A percentile compares a stretch with the other conserved stretches of the same genome.
Evolutionary conservation across 1,139 yeast species (phyloP).

Genomic region (Scheffersomyces cryptocercus): DNA sequence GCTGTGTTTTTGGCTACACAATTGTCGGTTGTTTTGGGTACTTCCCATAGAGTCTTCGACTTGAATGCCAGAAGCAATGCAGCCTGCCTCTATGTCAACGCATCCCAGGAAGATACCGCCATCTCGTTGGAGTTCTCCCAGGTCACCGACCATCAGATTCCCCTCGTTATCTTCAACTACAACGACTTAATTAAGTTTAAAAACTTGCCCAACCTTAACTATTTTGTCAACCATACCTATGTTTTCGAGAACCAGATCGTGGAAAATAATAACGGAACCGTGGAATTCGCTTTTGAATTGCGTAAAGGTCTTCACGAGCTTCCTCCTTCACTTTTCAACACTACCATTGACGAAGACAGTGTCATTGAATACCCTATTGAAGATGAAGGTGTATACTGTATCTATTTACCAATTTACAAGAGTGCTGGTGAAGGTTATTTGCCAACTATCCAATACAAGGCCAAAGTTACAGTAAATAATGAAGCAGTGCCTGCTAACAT

Average conservation of each 20-base stretch:
- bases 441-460: constrained; percentile 6
- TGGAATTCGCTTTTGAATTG: constrained; percentile 5
- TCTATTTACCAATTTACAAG: constrained; percentile 13
- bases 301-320: constrained; percentile 1
- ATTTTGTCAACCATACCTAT: constrained; percentile 9
- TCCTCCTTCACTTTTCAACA: constrained; percentile 5
- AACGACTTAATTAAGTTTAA: constrained; percentile 9
- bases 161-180: constrained; percentile 15
- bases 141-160: constrained; percentile 7
- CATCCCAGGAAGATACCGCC: constrained; percentile 7
- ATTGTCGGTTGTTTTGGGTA: constrained; percentile 6
- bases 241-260: not conserved
- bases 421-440: constrained; percentile 1
- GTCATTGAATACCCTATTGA: constrained; percentile 6
- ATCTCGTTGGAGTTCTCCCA: constrained; percentile 6
- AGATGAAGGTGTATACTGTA: constrained; percentile 12
- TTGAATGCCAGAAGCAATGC: constrained; percentile 12
- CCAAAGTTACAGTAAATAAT: constrained; percentile 3
- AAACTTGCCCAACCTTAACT: constrained; percentile 12
- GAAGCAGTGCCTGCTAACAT: constrained; percentile 8
- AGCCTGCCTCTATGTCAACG: constrained; percentile 12
- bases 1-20: constrained; percentile 4
- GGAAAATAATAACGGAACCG: not conserved
- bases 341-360: constrained; percentile 2
- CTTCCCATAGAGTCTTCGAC: constrained; percentile 6